Evolutionary conservation across 2,329 filamentous ascomycete species (phyloP), one percentile per base, ranked within the genome.

Genomic region (Alternaria triticina): DNA sequence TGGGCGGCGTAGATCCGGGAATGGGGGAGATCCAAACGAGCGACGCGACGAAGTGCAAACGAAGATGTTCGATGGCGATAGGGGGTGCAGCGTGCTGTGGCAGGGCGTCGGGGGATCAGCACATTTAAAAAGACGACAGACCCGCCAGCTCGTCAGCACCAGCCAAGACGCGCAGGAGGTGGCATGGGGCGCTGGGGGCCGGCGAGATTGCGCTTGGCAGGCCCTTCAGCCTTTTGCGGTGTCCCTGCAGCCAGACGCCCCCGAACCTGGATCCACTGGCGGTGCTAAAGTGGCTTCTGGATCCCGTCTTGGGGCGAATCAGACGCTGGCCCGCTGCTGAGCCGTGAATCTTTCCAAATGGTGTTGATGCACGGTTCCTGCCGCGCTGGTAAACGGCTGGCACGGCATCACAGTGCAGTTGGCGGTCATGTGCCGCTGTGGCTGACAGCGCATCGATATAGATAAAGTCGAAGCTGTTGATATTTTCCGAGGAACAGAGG

Each of bases 121-220:
- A 68, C 65, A 67, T 68, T 73, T 74, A 66, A 72, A 72, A 63
- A 62, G 59, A 68, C 58, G 62, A 36, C n/a, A 23, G 57, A 44
- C 30, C 51, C 54, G 45, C 62, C 64, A 68, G 68, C 15, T 65
- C 65, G 64, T 68, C 70, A 71, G 66, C 64, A 64, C 56, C 57
- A 63, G 66, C 67, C 69, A 70, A 69, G 69, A 51, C 64, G 63
- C 47, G 57, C 66, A 69, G 65, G 64, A 70, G 57, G 59, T 50
- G 45, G 63, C 59, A 69, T 62, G 61, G 65, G 65, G 50, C 59
- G 40, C 60, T 57, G 55, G 56, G 25, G 68, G 73, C 60, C 60
- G 55, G 56, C 33, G 68, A 74, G 65, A 73, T 74, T 74, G 59
- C 58, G 58, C 70, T 73, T 74, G 69, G 70, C 72, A 62, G 62